Evolutionary conservation across 2,329 filamentous ascomycete genomes (phyloP).

Genomic region (Fusarium hainanense): DNA sequence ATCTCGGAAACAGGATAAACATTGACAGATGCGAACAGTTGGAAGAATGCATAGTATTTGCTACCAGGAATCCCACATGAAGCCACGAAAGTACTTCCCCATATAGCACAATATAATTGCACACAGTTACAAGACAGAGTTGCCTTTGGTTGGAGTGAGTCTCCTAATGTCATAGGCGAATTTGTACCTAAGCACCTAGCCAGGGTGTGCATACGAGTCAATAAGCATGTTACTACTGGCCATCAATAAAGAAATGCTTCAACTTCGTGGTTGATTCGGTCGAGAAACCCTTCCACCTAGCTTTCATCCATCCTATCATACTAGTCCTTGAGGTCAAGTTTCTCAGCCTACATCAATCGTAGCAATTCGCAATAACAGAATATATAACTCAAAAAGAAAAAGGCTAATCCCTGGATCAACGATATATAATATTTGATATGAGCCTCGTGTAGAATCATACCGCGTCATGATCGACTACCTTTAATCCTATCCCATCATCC

Average conservation of each 20-base stretch:
- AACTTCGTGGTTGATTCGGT: conserved; percentile 28
- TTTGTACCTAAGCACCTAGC: background rate
- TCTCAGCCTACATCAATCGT: background rate
- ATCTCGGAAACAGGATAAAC: background rate
- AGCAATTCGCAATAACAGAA: background rate
- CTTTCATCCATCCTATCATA: conserved; percentile 27
- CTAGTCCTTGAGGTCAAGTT: background rate
- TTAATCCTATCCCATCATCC: conserved; percentile 1
- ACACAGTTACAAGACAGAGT: background rate
- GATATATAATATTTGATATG: background rate
- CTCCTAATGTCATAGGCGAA: background rate
- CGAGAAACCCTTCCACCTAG: conserved; percentile 3
- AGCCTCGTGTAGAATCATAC: conserved; percentile 9
- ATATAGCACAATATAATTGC: background rate
- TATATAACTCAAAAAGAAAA: background rate
- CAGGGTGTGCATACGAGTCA: background rate
- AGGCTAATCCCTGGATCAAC: background rate
- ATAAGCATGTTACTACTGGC: background rate
- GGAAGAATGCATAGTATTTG: background rate
- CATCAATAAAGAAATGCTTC: conserved; percentile 11
- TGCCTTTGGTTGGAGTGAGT: background rate
- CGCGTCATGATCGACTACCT: conserved; percentile 8
- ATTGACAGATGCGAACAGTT: background rate
- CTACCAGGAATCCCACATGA: background rate
- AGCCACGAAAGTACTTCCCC: background rate